These are phyloP conservation scores for Elaeagnus macrophylla DNA, from an alignment of 306 rosid species.

Conservation along the genomic window DNA sequence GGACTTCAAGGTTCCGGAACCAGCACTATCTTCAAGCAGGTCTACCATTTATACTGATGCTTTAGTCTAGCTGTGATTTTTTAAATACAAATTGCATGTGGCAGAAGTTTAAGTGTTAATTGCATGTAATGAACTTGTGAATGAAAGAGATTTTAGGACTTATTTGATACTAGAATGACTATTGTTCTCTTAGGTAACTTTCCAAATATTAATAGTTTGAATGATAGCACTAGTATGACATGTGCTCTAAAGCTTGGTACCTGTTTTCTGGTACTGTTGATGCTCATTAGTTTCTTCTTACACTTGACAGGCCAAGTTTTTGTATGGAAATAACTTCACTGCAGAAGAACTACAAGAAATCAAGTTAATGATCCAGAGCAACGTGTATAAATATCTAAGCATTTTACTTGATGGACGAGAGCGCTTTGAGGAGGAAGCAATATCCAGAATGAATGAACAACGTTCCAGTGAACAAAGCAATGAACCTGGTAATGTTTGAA, in stretches of 20 bases:
- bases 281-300: neutral
- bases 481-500: constrained; percentile 35
- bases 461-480: constrained; percentile 24
- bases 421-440: constrained; percentile 77
- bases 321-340: constrained; percentile 64
- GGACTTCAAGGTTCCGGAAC: constrained; percentile 90
- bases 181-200: too few relatives aligned
- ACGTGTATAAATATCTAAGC: constrained; percentile 79
- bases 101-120: neutral
- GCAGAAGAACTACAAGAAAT: constrained; percentile 66
- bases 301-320: constrained; percentile 54
- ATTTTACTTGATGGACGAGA: constrained; percentile 84
- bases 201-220: too few relatives aligned
- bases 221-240: neutral
- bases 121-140: neutral
- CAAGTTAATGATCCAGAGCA: constrained; percentile 88
- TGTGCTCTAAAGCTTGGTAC: too few relatives aligned
- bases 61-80: constrained; percentile 3
- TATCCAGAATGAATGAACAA: constrained; percentile 26
- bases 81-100: too few relatives aligned
- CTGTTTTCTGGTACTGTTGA: neutral
- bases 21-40: constrained; percentile 89
- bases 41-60: constrained; percentile 10
- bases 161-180: too few relatives aligned
- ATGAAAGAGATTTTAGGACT: too few relatives aligned